phyloP scores from a whole-genome alignment of 1,284 basidiomycete genomes.

The Cystobasidiaceae sp. region DNA sequence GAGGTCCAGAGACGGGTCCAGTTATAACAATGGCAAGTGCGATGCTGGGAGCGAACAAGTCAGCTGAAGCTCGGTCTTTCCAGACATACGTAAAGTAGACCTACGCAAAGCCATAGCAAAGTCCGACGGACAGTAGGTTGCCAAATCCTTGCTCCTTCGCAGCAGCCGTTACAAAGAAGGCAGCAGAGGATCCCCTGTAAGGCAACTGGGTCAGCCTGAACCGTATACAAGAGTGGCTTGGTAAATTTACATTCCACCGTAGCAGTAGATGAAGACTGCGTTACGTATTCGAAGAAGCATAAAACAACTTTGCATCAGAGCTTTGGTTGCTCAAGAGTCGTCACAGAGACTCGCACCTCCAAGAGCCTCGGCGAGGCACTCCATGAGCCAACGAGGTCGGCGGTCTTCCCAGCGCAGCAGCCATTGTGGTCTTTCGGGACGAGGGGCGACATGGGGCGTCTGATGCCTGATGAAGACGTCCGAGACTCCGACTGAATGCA shows the following conservation, averaged over 20 bases:
- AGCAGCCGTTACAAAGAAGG: constrained; percentile 34
- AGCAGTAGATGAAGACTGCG: constrained; percentile 37
- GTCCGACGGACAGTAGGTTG: constrained; percentile 30
- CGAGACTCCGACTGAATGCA: constrained; percentile 25
- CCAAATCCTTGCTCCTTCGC: constrained; percentile 33
- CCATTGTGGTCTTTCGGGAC: constrained; percentile 14
- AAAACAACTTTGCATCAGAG: too few species aligned
- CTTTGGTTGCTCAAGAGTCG: too few species aligned
- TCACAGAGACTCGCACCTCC: constrained; percentile 1
- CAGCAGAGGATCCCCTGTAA: constrained; percentile 9
- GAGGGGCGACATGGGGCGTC: constrained; percentile 18
- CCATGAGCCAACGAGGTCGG: constrained; percentile 35
- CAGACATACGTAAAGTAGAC: neutral
- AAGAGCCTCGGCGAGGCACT: constrained; percentile 34
- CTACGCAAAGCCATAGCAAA: constrained; percentile 33
- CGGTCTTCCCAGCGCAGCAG: constrained; percentile 29
- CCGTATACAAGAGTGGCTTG: too few species aligned
- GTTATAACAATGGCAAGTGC: constrained; percentile 36
- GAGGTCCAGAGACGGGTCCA: constrained; percentile 37
- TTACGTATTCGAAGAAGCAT: too few species aligned
- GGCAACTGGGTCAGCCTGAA: neutral
- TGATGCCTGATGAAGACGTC: constrained; percentile 20
- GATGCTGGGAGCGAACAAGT: constrained; percentile 35
- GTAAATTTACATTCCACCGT: constrained; percentile 14
- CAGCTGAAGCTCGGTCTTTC: neutral